A percentile compares a stretch with the other conserved stretches of the same genome.
Evolutionary conservation across 148 eudicot genomes (phyloP).

Genomic region (Tetragonia tetragonoides): DNA sequence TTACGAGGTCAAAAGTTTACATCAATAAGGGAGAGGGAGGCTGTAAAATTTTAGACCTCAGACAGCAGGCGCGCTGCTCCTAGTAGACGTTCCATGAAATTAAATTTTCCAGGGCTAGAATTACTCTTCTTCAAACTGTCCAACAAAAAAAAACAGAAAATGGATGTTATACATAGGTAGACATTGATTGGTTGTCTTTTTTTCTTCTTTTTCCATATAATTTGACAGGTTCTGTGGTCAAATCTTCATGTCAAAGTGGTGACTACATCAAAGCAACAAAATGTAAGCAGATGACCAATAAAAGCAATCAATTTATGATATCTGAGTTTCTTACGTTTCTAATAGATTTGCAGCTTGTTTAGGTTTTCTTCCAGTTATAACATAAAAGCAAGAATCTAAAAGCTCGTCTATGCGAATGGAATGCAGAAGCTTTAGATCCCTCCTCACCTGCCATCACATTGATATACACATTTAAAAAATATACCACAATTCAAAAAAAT

Average conservation of each 20-base stretch:
- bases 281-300: not conserved
- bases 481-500: not conserved
- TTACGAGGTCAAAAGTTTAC: not conserved
- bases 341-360: constrained; percentile 76
- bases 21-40: not conserved
- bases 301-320: not conserved
- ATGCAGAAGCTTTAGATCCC: constrained; percentile 73
- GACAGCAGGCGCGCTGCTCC: constrained; percentile 87
- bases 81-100: constrained; percentile 68
- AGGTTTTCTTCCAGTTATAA: constrained; percentile 62
- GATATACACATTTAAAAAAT: not conserved
- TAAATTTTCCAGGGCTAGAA: constrained; percentile 47
- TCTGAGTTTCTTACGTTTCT: constrained; percentile 55
- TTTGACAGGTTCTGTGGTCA: not conserved
- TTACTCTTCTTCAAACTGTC: constrained; percentile 77
- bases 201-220: not conserved
- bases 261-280: not conserved
- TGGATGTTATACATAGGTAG: not conserved
- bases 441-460: constrained; percentile 58
- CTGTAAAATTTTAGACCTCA: constrained; percentile 39
- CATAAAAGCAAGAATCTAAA: constrained; percentile 59
- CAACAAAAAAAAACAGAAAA: constrained; percentile 2
- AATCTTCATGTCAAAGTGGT: not conserved
- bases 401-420: constrained; percentile 58
- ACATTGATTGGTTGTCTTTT: not conserved